Conservation (phyloP, 2,329 filamentous ascomycete genomes). For the Paraphoma sp. region DNA sequence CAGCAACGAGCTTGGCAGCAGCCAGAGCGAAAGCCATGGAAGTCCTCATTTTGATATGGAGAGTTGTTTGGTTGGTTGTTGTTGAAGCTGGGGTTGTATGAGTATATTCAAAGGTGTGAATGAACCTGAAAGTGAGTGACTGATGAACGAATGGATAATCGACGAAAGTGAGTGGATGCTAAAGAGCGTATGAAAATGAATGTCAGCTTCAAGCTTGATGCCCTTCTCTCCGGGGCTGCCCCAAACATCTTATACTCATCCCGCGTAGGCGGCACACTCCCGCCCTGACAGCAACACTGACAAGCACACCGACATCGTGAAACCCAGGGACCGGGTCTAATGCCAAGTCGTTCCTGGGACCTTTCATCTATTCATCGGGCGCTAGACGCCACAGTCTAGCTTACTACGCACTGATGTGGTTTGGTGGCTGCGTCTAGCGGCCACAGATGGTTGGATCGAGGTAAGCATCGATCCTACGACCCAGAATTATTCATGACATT, state of each 20-base stretch:
- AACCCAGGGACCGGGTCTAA: constrained; percentile 19
- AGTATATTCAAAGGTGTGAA: constrained; percentile 29
- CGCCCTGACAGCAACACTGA: constrained; percentile 20
- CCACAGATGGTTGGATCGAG: constrained; percentile 27
- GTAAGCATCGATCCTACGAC: constrained; percentile 23
- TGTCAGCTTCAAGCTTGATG: constrained; percentile 43
- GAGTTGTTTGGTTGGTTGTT: constrained; percentile 15
- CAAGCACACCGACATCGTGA: constrained; percentile 14
- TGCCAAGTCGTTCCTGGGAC: constrained; percentile 21
- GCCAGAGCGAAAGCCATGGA: constrained; percentile 39
- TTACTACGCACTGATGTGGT: not conserved
- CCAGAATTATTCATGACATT: constrained; percentile 26
- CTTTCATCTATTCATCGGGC: constrained; percentile 35
- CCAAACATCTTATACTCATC: constrained; percentile 32
- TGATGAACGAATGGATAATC: constrained; percentile 33
- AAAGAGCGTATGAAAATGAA: constrained; percentile 41
- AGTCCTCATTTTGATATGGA: constrained; percentile 42
- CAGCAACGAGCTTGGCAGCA: constrained; percentile 41
- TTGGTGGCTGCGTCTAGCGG: constrained; percentile 23
- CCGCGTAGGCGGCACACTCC: constrained; percentile 20
- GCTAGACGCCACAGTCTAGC: constrained; percentile 14
- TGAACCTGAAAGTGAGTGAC: constrained; percentile 18
- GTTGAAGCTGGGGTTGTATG: constrained; percentile 14
- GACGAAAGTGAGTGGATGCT: constrained; percentile 34
- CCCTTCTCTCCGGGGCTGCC: constrained; percentile 11